Conservation (phyloP, 495 filamentous ascomycete genomes). For the Thozetella sp. region DNA sequence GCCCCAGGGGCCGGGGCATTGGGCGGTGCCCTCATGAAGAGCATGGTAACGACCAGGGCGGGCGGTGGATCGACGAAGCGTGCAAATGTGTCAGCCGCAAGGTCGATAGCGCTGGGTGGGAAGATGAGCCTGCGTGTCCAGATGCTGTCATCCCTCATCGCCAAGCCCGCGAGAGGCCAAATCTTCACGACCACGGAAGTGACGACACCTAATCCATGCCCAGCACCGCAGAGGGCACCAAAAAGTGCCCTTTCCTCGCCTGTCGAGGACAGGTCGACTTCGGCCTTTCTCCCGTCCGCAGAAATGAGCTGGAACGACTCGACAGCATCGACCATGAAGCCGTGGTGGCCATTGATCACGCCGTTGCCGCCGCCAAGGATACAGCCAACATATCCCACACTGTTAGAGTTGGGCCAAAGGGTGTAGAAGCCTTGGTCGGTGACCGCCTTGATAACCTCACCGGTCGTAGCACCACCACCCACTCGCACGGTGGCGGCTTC, state of each 20-base stretch:
- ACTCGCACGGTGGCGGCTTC: constrained; percentile 18
- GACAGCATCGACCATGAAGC: constrained; percentile 36
- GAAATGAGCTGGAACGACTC: constrained; percentile 30
- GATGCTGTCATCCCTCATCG: constrained; percentile 6
- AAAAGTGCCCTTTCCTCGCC: constrained; percentile 27
- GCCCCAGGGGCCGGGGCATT: constrained; percentile 5
- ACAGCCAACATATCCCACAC: constrained; percentile 30
- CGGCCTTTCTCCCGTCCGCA: constrained; percentile 19
- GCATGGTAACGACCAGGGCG: constrained; percentile 4
- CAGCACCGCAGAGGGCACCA: constrained; percentile 35
- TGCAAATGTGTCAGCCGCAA: constrained; percentile 8
- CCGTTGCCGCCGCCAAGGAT: constrained; percentile 36
- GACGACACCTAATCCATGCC: constrained; percentile 44
- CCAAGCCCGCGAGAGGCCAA: constrained; percentile 29
- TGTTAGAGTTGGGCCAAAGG: constrained; percentile 8
- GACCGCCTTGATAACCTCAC: constrained; percentile 20
- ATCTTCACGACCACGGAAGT: constrained; percentile 54
- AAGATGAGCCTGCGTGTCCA: constrained; percentile 10
- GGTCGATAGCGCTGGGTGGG: constrained; percentile 5
- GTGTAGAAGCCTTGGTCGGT: constrained; percentile 25
- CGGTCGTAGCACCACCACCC: constrained; percentile 26
- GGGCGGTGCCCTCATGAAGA: constrained; percentile 8
- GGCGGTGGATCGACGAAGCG: neutral
- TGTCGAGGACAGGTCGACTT: constrained; percentile 20
- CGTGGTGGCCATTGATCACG: constrained; percentile 27